Conservation (phyloP, 2,329 filamentous ascomycete genomes). For the Diaporthe sp. region DNA sequence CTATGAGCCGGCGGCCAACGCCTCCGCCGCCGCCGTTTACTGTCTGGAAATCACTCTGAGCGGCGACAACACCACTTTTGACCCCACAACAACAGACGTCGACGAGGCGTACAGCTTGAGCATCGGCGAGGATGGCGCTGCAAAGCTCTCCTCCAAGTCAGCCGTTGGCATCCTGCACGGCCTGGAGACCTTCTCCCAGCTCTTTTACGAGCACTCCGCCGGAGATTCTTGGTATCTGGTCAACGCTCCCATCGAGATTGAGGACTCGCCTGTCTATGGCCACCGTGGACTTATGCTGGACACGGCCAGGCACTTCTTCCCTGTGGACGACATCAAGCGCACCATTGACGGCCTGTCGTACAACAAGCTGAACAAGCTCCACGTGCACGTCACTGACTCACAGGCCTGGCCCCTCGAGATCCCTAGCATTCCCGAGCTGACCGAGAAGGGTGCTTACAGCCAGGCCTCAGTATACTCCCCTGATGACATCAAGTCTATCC, state of each 20-base stretch:
- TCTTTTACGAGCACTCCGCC: slow-evolving; percentile 80
- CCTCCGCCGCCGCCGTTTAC: slow-evolving; percentile 65
- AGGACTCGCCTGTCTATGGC: slow-evolving; percentile 80
- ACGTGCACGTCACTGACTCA: slow-evolving; percentile 85
- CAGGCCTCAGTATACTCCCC: slow-evolving; percentile 77
- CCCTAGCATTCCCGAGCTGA: slow-evolving; percentile 79
- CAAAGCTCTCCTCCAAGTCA: slow-evolving; percentile 74
- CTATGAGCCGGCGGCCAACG: slow-evolving; percentile 72
- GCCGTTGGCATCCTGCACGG: slow-evolving; percentile 79
- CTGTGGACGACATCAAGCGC: slow-evolving; percentile 75
- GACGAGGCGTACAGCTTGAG: slow-evolving; percentile 83
- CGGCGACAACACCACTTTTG: slow-evolving; percentile 69
- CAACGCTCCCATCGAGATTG: slow-evolving; percentile 78
- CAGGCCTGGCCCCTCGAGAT: slow-evolving; percentile 91
- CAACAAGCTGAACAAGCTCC: slow-evolving; percentile 87
- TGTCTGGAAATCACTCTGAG: slow-evolving; percentile 75
- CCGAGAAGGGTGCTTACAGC: slow-evolving; percentile 80
- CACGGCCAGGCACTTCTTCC: slow-evolving; percentile 80
- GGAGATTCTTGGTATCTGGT: slow-evolving; percentile 75
- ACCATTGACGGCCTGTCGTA: slow-evolving; percentile 83
- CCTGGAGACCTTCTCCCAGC: slow-evolving; percentile 83
- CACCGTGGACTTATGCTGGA: slow-evolving; percentile 88
- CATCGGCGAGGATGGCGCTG: slow-evolving; percentile 70
- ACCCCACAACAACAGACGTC: slow-evolving; percentile 69
- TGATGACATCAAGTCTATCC: slow-evolving; percentile 74